Evolutionary conservation across 805 yeast genomes (phyloP).

Genomic region (Wickerhamiella cacticola): DNA sequence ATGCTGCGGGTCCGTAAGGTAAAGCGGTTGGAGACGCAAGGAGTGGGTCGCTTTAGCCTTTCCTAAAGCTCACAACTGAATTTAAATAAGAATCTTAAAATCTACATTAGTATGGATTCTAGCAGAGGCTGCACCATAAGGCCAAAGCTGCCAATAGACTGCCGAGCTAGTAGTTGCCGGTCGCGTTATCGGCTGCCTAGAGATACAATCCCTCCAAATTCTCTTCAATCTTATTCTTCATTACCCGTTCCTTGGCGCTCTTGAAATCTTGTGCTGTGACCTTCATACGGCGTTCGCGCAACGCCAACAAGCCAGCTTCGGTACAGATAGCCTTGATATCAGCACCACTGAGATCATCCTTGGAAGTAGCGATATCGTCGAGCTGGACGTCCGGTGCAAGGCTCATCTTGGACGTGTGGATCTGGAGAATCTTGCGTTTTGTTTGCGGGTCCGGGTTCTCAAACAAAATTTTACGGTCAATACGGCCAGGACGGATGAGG

Average conservation of each 20-base stretch:
- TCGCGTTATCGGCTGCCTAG: constrained; percentile 31
- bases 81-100: no score
- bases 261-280: constrained; percentile 89
- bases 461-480: constrained; percentile 87
- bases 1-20: no score
- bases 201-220: constrained; percentile 87
- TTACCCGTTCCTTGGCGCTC: constrained; percentile 85
- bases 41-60: no score
- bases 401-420: constrained; percentile 90
- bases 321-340: constrained; percentile 97
- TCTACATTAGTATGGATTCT: no score
- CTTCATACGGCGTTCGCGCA: constrained; percentile 95
- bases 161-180: no score
- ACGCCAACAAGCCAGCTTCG: constrained; percentile 90
- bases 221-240: constrained; percentile 94
- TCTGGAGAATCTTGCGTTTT: constrained; percentile 80
- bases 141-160: no score
- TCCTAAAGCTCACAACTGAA: no score
- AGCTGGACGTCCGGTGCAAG: constrained; percentile 76
- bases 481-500: constrained; percentile 91
- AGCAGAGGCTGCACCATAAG: no score
- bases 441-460: constrained; percentile 92
- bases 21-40: no score
- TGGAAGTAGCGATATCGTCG: constrained; percentile 76
- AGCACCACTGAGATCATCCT: constrained; percentile 94